phyloP scores from a whole-genome alignment of 441 rosid species.

The Metrosideros polymorpha region DNA sequence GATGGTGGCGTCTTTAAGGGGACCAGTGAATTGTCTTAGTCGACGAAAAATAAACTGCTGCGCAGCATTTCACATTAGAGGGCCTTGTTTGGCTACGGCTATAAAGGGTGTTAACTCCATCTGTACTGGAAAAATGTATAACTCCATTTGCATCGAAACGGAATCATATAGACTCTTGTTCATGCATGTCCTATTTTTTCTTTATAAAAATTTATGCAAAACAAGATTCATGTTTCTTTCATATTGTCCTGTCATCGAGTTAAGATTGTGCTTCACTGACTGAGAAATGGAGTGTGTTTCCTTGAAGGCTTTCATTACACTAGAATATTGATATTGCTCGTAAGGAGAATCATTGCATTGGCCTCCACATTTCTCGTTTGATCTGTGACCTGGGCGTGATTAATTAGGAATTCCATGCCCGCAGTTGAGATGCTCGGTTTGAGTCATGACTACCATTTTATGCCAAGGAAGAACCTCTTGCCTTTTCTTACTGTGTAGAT shows the following conservation, averaged over 20 bases:
- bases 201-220: not conserved
- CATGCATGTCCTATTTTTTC: not conserved
- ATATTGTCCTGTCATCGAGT: not conserved
- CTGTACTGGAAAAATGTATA: not conserved
- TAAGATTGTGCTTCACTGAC: not conserved
- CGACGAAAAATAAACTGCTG: not conserved
- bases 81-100: not conserved
- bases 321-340: not conserved
- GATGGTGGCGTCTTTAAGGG: not conserved
- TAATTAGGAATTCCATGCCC: too few relatives aligned
- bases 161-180: not conserved
- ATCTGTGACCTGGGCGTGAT: not conserved
- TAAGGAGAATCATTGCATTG: not conserved
- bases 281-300: not conserved
- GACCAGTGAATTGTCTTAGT: not conserved
- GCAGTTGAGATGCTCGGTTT: not conserved
- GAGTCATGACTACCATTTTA: not conserved
- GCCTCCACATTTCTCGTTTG: not conserved
- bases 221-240: not conserved
- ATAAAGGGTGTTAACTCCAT: not conserved
- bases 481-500: not conserved
- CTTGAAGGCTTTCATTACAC: not conserved
- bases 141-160: not conserved
- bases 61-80: not conserved
- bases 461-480: not conserved